phyloP scores from a whole-genome alignment of 176 grass and related monocot genomes.

The Hyparrhenia diplandra region DNA sequence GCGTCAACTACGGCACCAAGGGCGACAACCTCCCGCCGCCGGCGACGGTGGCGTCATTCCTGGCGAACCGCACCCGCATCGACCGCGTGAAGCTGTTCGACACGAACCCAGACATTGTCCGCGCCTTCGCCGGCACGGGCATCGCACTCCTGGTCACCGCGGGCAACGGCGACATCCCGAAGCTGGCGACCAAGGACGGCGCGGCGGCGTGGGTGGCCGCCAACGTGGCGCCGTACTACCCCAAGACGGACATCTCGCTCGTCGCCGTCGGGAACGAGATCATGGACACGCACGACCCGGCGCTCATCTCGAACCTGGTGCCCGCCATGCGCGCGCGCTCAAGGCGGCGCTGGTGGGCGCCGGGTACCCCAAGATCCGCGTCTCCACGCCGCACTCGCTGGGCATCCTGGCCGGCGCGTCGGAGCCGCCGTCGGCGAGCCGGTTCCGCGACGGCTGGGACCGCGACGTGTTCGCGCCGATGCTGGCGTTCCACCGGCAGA shows the following conservation, averaged over 20 bases:
- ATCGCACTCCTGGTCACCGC: conserved; percentile 66
- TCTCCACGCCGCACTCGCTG: conserved; percentile 71
- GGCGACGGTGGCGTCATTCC: conserved; percentile 47
- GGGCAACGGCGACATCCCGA: conserved; percentile 67
- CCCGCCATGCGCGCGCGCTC: conserved; percentile 64
- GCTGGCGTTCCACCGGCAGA: conserved; percentile 64
- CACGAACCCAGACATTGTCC: conserved; percentile 59
- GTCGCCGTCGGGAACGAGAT: conserved; percentile 78
- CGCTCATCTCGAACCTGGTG: conserved; percentile 61
- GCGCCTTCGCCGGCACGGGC: conserved; percentile 68
- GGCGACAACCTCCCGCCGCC: conserved; percentile 72
- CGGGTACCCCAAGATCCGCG: conserved; percentile 51
- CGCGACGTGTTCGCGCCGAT: conserved; percentile 67
- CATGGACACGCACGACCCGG: conserved; percentile 48
- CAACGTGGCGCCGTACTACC: conserved; percentile 70
- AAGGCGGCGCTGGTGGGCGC: conserved; percentile 40
- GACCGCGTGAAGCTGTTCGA: conserved; percentile 94
- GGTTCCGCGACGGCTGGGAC: conserved; percentile 62
- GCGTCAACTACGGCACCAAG: conserved; percentile 85
- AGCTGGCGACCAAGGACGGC: conserved; percentile 39
- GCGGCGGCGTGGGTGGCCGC: conserved; percentile 62
- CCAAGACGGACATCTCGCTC: conserved; percentile 61
- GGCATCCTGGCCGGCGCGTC: conserved; percentile 50
- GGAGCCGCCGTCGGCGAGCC: conserved; percentile 50
- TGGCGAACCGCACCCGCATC: conserved; percentile 54